Evolutionary conservation across 2,329 filamentous ascomycete genomes (phyloP).

Genomic region (Pseudogymnoascus sp.): DNA sequence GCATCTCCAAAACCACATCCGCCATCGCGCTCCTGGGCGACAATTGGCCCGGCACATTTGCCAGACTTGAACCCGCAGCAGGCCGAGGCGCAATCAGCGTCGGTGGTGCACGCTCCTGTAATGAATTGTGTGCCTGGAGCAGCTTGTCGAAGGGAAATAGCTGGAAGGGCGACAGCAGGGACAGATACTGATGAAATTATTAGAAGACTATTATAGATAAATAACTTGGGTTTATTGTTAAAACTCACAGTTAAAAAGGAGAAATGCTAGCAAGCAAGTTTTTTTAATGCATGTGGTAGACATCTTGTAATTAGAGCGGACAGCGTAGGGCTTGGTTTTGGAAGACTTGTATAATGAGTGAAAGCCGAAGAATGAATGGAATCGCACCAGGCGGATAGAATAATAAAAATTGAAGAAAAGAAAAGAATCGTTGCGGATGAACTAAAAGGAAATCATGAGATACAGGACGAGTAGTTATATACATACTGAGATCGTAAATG

Average conservation of each 20-base stretch:
- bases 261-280: conserved; percentile 3
- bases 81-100: conserved; percentile 14
- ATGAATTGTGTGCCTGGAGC: conserved; percentile 21
- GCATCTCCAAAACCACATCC: conserved; percentile 28
- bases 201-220: not conserved
- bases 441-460: not conserved
- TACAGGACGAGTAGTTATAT: not conserved
- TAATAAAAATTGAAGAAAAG: not conserved
- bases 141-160: not conserved
- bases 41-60: conserved; percentile 29
- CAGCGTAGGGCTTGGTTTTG: not conserved
- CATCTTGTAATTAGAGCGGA: not conserved
- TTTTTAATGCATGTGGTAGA: not conserved
- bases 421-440: not conserved
- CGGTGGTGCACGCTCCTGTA: conserved; percentile 23
- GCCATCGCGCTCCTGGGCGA: conserved; percentile 28
- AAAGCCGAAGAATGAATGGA: not conserved
- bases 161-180: not conserved
- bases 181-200: not conserved
- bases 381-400: conserved; percentile 5
- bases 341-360: not conserved
- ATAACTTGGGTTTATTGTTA: not conserved
- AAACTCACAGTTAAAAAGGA: conserved; percentile 1
- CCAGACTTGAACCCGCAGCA: conserved; percentile 19
- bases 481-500: not conserved